Evolutionary conservation across 345 rosid genomes (phyloP).

Genomic region (Zanthoxylum bungeanum): DNA sequence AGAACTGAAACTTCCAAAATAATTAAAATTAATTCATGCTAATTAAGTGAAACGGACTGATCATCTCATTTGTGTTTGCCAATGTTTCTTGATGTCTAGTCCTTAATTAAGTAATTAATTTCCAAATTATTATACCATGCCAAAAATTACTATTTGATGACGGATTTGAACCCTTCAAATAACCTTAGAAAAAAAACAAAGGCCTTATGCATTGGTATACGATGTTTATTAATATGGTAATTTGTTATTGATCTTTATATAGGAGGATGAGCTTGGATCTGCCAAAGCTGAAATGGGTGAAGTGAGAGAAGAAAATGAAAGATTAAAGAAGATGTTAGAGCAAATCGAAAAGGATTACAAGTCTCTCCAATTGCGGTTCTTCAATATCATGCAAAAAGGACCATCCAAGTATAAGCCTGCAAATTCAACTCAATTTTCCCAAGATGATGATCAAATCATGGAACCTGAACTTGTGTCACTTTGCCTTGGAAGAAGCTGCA

Average conservation of each 20-base stretch:
- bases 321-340: constrained; percentile 54
- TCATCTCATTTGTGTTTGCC: too few species aligned
- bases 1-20: too few species aligned
- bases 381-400: constrained; percentile 49
- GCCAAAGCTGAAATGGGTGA: constrained; percentile 71
- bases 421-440: neutral
- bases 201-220: too few species aligned
- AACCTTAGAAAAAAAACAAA: too few species aligned
- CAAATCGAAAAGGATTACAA: constrained; percentile 61
- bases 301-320: constrained; percentile 68
- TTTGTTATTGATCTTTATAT: neutral
- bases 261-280: constrained; percentile 51
- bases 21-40: too few species aligned
- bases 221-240: too few species aligned
- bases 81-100: too few species aligned
- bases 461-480: constrained; percentile 66
- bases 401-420: constrained; percentile 26
- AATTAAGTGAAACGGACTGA: too few species aligned
- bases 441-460: constrained; percentile 21
- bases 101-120: too few species aligned
- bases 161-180: too few species aligned
- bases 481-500: constrained; percentile 64
- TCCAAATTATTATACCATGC: too few species aligned
- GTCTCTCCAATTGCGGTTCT: constrained; percentile 57
- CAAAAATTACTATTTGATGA: too few species aligned